phyloP scores from a whole-genome alignment of 2,329 filamentous ascomycete genomes.

The Fusarium sp. region DNA sequence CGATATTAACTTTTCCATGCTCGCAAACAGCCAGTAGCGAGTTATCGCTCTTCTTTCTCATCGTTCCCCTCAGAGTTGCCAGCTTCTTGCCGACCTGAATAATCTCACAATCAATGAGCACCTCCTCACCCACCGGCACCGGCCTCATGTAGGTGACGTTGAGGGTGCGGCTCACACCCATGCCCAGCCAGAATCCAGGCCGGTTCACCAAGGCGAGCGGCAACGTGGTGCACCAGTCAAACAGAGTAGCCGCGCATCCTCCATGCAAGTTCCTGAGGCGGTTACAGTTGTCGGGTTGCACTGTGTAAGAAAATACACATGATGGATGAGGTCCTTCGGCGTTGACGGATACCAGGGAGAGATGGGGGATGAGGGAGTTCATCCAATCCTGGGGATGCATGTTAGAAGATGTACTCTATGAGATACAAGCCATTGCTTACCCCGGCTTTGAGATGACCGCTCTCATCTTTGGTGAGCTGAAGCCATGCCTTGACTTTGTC shows the following conservation, averaged over 20 bases:
- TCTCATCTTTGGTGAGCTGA: slow-evolving; percentile 42
- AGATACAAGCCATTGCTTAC: slow-evolving; percentile 36
- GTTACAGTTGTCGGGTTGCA: slow-evolving; percentile 66
- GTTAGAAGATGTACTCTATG: background rate
- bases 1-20: slow-evolving; percentile 74
- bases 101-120: slow-evolving; percentile 68
- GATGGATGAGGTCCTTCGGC: slow-evolving; percentile 51
- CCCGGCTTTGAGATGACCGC: slow-evolving; percentile 46
- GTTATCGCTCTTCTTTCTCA: slow-evolving; percentile 66
- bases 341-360: slow-evolving; percentile 53
- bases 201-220: slow-evolving; percentile 67
- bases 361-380: slow-evolving; percentile 53
- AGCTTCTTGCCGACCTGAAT: slow-evolving; percentile 68
- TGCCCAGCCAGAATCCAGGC: slow-evolving; percentile 70
- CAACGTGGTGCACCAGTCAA: slow-evolving; percentile 74
- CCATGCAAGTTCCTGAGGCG: slow-evolving; percentile 68
- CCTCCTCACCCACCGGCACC: slow-evolving; percentile 61
- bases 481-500: slow-evolving; percentile 51
- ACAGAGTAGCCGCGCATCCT: slow-evolving; percentile 73
- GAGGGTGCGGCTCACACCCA: slow-evolving; percentile 75
- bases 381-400: slow-evolving; percentile 58
- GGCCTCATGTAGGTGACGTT: slow-evolving; percentile 77
- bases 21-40: slow-evolving; percentile 68
- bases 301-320: slow-evolving; percentile 61
- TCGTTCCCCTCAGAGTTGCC: slow-evolving; percentile 64